Base-by-base conservation (phyloP, 2,329 filamentous ascomycete genomes). In the Sporothrix humicola region DNA sequence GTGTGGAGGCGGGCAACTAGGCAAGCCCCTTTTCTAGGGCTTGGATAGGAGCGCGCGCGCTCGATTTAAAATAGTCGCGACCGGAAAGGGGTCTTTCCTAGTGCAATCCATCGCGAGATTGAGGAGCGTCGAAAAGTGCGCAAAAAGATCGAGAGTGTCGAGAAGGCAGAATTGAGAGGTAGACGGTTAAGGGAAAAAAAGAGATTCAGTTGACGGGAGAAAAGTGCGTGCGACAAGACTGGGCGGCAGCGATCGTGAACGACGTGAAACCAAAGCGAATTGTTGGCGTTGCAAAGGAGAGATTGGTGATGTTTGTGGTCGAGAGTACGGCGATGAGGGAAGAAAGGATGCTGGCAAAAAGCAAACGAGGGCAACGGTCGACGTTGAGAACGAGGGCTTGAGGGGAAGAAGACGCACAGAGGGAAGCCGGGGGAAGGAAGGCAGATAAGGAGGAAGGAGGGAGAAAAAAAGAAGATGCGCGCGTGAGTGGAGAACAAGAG, bases 401-500 rank as follows among this genome's bases (percentile, higher is more conserved):
- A 65, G 26, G 59, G 13, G 48, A 46, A 37, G 46, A 66, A 58
- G 44, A 42, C 13, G 23, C 58, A 66, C 9, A 61, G 42, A 71
- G n/a, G 12, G 17, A 66, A 65, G 42, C 61, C 42, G 61, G 61
- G 61, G 61, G 42, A 48, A 2, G 42, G 61, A 48, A 66, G 42
- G 42, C 61, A 66, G 61, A 66, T 66, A 65, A 70, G 63, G 50
- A 72, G n/a, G 46, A 54, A n/a, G 26, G 31, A 63, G 58, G 37
- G 23, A 44, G 44, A 12, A 71, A 63, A 66, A 56, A 54, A 69
- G 58, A 59, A 69, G 65, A 74, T 68, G 61, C 63, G 69, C 73
- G 69, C 69, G 63, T 48, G 73, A 69, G 69, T 74, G 69, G 73
- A 72, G 63, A 17, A 20, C 48, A 37, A 37, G 59, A 66, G 23